Percentiles rank a stretch among this genome's conserved stretches.
These are phyloP conservation scores for Plasmodium gonderi DNA, from an alignment of 169 alveolate genomes.

Conservation along the genomic window DNA sequence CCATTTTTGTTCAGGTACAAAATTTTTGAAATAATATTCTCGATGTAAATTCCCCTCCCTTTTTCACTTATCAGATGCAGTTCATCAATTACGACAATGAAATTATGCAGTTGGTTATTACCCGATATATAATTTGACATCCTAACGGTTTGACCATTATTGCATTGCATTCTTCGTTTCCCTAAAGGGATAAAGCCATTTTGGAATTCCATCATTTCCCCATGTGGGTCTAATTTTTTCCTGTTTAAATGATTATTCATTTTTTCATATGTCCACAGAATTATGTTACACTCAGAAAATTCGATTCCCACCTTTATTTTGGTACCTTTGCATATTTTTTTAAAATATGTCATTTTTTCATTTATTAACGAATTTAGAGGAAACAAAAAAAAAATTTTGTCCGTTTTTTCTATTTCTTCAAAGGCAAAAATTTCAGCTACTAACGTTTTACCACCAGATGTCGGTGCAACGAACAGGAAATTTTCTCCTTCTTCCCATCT, in stretches of 20 bases:
- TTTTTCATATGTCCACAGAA: slow-evolving; percentile 60
- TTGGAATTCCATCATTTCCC: background rate
- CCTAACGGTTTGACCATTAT: too few relatives aligned
- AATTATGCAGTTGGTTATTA: background rate
- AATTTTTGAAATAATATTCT: slow-evolving; percentile 43
- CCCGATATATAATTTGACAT: too few relatives aligned
- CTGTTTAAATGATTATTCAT: slow-evolving; percentile 36
- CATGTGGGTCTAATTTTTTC: background rate
- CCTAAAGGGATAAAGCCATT: background rate
- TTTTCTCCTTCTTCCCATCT: slow-evolving; percentile 49
- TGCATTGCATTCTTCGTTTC: background rate
- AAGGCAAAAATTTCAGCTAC: slow-evolving; percentile 54
- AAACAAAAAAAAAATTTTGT: slow-evolving; percentile 21
- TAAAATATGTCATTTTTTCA: slow-evolving; percentile 38
- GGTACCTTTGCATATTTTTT: slow-evolving; percentile 49
- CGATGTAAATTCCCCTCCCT: slow-evolving; percentile 63
- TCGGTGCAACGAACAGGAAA: slow-evolving; percentile 56
- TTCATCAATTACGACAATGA: slow-evolving; percentile 47
- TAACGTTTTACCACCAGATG: slow-evolving; percentile 68
- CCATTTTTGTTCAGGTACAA: slow-evolving; percentile 14
- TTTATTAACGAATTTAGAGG: slow-evolving; percentile 69
- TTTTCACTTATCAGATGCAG: slow-evolving; percentile 55
- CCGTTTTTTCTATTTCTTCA: slow-evolving; percentile 31
- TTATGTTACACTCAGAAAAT: slow-evolving; percentile 13
- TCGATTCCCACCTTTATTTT: slow-evolving; percentile 22